Percentiles rank a stretch among this genome's conserved stretches.
Conservation (phyloP, 2,329 filamentous ascomycete genomes). For the Botrytis elliptica region DNA sequence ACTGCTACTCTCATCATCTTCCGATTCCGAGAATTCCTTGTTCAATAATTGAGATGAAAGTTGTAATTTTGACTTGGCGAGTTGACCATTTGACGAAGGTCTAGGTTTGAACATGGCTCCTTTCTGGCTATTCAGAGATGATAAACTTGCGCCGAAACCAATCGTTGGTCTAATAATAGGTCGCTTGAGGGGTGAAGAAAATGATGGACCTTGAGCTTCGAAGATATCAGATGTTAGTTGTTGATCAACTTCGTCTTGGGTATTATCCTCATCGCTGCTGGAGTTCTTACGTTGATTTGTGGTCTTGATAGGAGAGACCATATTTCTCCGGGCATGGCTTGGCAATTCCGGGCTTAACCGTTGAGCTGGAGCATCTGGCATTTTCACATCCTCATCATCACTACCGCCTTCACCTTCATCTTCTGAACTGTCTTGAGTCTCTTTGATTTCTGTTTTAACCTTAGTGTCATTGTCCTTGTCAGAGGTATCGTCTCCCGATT, state of each 20-base stretch:
- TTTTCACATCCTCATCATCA: slow-evolving; percentile 11
- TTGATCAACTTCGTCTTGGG: slow-evolving; percentile 35
- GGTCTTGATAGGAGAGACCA: slow-evolving; percentile 19
- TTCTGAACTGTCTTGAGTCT: slow-evolving; percentile 16
- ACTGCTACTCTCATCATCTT: slow-evolving; percentile 25
- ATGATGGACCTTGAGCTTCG: slow-evolving; percentile 26
- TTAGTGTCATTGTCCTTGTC: slow-evolving; percentile 13
- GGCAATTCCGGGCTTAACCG: slow-evolving; percentile 19
- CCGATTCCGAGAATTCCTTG: slow-evolving; percentile 25
- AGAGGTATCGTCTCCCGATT: slow-evolving; percentile 12
- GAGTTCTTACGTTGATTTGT: slow-evolving; percentile 28
- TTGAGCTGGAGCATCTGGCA: slow-evolving; percentile 22
- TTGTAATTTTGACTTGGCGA: slow-evolving; percentile 15
- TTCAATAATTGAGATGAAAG: slow-evolving; percentile 19
- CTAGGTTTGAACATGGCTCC: slow-evolving; percentile 21
- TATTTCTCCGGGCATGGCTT: slow-evolving; percentile 13
- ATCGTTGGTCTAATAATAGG: slow-evolving; percentile 29
- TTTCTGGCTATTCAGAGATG: slow-evolving; percentile 23
- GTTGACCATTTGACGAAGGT: slow-evolving; percentile 16
- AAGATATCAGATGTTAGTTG: slow-evolving; percentile 37
- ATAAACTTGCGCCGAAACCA: slow-evolving; percentile 32
- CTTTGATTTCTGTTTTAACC: slow-evolving; percentile 1
- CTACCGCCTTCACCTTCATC: slow-evolving; percentile 21
- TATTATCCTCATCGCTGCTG: slow-evolving; percentile 28
- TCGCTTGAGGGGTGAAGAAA: slow-evolving; percentile 18